Evolutionary conservation across 768 basidiomycete species (phyloP).

Genomic region (Macrolepiota albuminosa): DNA sequence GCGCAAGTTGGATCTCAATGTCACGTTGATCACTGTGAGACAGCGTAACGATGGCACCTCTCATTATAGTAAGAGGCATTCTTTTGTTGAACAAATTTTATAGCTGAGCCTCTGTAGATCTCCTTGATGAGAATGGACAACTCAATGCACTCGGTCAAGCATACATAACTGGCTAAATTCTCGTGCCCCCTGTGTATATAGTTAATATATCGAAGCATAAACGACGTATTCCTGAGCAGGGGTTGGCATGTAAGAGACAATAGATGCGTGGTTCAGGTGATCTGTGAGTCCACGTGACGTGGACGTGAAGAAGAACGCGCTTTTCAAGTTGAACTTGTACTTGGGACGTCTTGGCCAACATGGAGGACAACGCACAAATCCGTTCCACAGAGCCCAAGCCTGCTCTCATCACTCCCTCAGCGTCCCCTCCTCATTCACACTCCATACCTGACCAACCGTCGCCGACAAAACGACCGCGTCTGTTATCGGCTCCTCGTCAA

Average conservation of each 20-base stretch:
- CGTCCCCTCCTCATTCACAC: conserved; percentile 40
- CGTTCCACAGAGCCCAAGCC: conserved; percentile 11
- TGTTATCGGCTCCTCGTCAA: conserved; percentile 38
- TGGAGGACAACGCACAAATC: conserved; percentile 1
- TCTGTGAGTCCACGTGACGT: background rate
- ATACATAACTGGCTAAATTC: conserved; percentile 10
- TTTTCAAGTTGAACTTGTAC: background rate
- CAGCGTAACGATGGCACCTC: conserved; percentile 18
- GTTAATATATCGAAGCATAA: background rate
- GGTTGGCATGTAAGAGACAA: no score
- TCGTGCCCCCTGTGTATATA: background rate
- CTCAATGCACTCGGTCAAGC: conserved; percentile 17
- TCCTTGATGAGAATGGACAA: conserved; percentile 18
- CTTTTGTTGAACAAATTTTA: background rate
- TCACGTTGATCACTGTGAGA: background rate
- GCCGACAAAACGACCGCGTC: conserved; percentile 46
- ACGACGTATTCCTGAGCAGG: background rate
- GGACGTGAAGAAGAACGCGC: background rate
- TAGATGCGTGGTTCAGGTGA: no score
- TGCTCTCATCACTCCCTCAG: conserved; percentile 46
- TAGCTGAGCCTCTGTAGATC: conserved; percentile 7
- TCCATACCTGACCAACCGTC: conserved; percentile 30
- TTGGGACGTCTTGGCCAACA: background rate
- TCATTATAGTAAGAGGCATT: conserved; percentile 17
- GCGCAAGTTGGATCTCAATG: background rate